A percentile compares a stretch with the other conserved stretches of the same genome.
phyloP scores from a whole-genome alignment of 495 filamentous ascomycete genomes.

The Penicillium coffeae region DNA sequence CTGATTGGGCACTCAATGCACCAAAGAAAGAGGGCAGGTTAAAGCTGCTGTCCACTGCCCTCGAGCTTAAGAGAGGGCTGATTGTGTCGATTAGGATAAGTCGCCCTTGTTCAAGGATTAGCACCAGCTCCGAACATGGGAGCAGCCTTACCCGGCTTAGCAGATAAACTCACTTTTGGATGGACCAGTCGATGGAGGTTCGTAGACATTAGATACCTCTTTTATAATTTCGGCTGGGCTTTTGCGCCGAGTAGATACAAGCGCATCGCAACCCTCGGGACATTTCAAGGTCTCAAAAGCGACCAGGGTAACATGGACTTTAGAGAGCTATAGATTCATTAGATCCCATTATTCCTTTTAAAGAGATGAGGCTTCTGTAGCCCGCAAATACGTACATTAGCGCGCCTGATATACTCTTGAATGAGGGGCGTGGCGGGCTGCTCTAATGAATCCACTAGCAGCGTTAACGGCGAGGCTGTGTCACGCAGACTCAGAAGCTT shows the following conservation, averaged over 20 bases:
- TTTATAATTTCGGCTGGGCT: slow-evolving; percentile 55
- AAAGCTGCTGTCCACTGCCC: slow-evolving; percentile 25
- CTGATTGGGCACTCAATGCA: slow-evolving; percentile 28
- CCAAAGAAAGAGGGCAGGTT: slow-evolving; percentile 38
- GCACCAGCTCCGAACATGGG: background rate
- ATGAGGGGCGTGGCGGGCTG: slow-evolving; percentile 71
- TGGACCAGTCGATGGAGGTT: slow-evolving; percentile 25
- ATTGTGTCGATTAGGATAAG: slow-evolving; percentile 46
- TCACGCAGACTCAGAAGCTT: slow-evolving; percentile 77
- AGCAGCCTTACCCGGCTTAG: too few relatives aligned
- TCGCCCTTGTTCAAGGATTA: slow-evolving; percentile 24
- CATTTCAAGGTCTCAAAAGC: slow-evolving; percentile 71
- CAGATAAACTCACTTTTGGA: slow-evolving; percentile 27
- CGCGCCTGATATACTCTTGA: slow-evolving; percentile 68
- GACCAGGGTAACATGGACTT: slow-evolving; percentile 65
- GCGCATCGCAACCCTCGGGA: slow-evolving; percentile 52
- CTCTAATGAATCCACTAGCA: slow-evolving; percentile 80
- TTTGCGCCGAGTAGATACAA: slow-evolving; percentile 62
- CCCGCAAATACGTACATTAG: slow-evolving; percentile 53
- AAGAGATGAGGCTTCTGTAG: too few relatives aligned
- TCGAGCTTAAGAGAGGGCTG: slow-evolving; percentile 35
- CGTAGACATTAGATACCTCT: slow-evolving; percentile 35
- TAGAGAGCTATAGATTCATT: slow-evolving; percentile 39
- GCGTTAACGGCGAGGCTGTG: slow-evolving; percentile 77
- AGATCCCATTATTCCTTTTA: slow-evolving; percentile 1